phyloP scores from a whole-genome alignment of 768 basidiomycete genomes.

The Tylopilus intermedius region DNA sequence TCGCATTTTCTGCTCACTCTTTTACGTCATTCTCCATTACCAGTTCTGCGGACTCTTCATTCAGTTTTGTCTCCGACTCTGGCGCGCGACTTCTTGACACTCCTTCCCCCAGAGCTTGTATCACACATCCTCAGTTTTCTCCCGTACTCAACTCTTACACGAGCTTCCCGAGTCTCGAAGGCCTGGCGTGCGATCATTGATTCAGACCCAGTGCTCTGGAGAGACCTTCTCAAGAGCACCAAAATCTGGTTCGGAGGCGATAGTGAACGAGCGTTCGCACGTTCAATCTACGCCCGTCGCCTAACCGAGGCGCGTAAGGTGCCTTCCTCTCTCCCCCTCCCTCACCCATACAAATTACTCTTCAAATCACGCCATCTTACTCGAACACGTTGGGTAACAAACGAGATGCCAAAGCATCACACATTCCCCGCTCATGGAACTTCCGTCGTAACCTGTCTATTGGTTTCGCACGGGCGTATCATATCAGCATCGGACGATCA shows the following conservation, averaged over 20 bases:
- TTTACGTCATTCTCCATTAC: conserved; percentile 84
- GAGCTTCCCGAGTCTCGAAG: conserved; percentile 83
- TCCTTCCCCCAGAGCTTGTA: conserved; percentile 88
- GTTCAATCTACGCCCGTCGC: conserved; percentile 61
- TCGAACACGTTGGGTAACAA: conserved; percentile 73
- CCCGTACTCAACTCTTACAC: conserved; percentile 74
- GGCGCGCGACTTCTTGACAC: conserved; percentile 89
- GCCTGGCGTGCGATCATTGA: conserved; percentile 92
- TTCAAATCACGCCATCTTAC: conserved; percentile 88
- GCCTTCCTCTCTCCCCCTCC: conserved; percentile 55
- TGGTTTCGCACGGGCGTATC: conserved; percentile 92
- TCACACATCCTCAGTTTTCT: conserved; percentile 84
- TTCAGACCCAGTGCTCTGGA: conserved; percentile 86
- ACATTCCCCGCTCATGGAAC: conserved; percentile 86
- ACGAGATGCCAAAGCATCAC: conserved; percentile 65
- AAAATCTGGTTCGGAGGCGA: conserved; percentile 88
- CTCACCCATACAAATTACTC: conserved; percentile 87
- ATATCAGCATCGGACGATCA: conserved; percentile 98
- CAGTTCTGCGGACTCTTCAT: conserved; percentile 85
- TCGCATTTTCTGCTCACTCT: conserved; percentile 92
- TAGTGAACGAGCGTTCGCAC: conserved; percentile 76
- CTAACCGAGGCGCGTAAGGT: conserved; percentile 35
- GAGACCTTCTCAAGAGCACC: conserved; percentile 75
- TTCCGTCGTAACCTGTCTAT: conserved; percentile 91
- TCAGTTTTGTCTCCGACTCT: conserved; percentile 85